These are phyloP conservation scores for Waitea zeae DNA, from an alignment of 1,284 basidiomycete genomes.

Conservation along the genomic window DNA sequence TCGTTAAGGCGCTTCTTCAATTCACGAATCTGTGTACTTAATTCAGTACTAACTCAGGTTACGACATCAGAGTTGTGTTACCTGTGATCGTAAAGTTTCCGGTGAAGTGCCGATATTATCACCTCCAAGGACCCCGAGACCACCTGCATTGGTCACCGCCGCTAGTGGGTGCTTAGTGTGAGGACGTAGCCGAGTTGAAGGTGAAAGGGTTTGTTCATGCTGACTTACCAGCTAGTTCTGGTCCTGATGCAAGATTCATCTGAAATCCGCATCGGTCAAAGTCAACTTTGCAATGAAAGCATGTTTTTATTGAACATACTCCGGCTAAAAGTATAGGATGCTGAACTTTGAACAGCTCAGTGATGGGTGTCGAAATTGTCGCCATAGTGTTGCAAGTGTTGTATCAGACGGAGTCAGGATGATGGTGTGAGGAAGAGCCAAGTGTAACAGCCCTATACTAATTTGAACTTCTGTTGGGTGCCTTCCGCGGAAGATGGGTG, in stretches of 20 bases:
- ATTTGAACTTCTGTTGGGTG: no score
- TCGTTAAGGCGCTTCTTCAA: constrained; percentile 36
- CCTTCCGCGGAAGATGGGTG: no score
- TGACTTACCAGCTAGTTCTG: constrained; percentile 33
- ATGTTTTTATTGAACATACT: no score
- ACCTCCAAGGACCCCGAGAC: constrained; percentile 80
- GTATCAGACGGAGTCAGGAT: not conserved
- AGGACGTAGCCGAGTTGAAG: no score
- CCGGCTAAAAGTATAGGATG: constrained; percentile 74
- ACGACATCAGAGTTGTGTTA: constrained; percentile 32
- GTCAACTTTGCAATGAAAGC: not conserved
- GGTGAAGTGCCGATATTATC: constrained; percentile 50
- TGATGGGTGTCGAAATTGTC: constrained; percentile 40
- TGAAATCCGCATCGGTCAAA: not conserved
- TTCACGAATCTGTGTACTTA: not conserved
- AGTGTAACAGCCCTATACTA: no score
- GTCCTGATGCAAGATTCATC: constrained; percentile 78
- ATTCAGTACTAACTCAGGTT: not conserved
- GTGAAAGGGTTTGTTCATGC: no score
- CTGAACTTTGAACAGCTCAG: constrained; percentile 56
- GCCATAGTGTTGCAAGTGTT: constrained; percentile 8
- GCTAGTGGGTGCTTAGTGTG: constrained; percentile 19
- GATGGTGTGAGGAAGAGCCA: not conserved
- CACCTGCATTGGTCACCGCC: constrained; percentile 67
- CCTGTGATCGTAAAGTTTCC: constrained; percentile 41